A percentile compares a stretch with the other conserved stretches of the same genome.
These are phyloP conservation scores for Novymonas esmeraldas DNA, from an alignment of 208 protist species.

Conservation along the genomic window DNA sequence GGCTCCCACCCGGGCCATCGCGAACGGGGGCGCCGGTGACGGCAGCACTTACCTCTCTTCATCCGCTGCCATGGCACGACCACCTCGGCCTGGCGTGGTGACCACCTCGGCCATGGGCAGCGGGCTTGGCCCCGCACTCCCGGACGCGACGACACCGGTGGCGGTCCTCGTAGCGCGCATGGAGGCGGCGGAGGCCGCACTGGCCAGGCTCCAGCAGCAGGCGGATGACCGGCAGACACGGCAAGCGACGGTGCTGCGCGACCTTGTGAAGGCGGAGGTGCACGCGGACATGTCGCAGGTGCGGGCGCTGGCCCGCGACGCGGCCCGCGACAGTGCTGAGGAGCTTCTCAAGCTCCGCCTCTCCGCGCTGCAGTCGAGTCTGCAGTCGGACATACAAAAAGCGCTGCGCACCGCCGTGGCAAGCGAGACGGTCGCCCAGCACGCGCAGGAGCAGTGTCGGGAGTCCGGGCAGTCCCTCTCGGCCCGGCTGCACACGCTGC, in stretches of 20 bases:
- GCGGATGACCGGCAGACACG: conserved; percentile 55
- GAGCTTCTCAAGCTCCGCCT: conserved; percentile 65
- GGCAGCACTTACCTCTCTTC: not conserved
- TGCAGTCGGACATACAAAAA: conserved; percentile 53
- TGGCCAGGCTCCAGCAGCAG: conserved; percentile 50
- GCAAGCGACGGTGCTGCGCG: conserved; percentile 35
- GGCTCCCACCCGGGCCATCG: not conserved
- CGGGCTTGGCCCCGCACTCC: conserved; percentile 8
- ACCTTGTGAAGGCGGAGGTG: conserved; percentile 62
- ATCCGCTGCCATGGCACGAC: not conserved
- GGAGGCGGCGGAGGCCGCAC: conserved; percentile 50
- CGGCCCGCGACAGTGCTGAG: conserved; percentile 63
- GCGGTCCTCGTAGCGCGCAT: conserved; percentile 37
- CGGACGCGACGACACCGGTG: not conserved
- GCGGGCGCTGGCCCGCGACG: conserved; percentile 73
- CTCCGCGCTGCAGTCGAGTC: conserved; percentile 47
- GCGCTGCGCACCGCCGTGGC: conserved; percentile 51
- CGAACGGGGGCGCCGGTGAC: not conserved
- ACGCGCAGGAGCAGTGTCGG: conserved; percentile 29
- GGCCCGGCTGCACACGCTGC: conserved; percentile 23
- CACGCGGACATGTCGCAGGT: conserved; percentile 68
- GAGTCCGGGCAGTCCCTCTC: conserved; percentile 22
- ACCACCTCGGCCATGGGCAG: conserved; percentile 18
- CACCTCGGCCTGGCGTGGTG: not conserved
- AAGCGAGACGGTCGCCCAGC: conserved; percentile 40